Conservation (phyloP, 75 land plant species). For the Azolla pinnata region DNA sequence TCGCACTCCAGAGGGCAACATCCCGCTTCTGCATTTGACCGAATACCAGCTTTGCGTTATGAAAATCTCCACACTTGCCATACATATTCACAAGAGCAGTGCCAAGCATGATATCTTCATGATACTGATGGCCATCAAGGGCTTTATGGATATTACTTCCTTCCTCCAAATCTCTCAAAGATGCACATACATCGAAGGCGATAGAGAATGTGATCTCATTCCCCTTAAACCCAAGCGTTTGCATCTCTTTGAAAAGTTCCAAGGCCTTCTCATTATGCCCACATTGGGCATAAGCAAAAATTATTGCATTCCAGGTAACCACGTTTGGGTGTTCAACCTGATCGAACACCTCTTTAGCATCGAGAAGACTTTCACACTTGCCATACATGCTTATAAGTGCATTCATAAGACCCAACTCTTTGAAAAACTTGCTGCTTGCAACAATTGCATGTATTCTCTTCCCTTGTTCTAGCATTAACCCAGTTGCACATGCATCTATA, state of each 20-base stretch:
- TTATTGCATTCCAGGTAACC: slow-evolving; percentile 23
- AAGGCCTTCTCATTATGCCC: slow-evolving; percentile 17
- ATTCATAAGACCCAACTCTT: no score
- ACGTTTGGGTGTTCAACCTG: no score
- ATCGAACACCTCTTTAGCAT: no score
- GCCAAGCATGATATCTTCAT: slow-evolving; percentile 13
- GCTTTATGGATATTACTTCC: slow-evolving; percentile 33
- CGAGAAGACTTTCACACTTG: no score
- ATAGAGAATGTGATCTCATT: slow-evolving; percentile 39
- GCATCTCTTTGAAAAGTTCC: slow-evolving; percentile 22
- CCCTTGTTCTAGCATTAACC: no score
- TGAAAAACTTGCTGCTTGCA: no score
- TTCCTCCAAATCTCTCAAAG: slow-evolving; percentile 10
- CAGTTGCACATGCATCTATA: no score
- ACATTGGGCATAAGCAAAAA: slow-evolving; percentile 17
- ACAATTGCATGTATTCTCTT: no score
- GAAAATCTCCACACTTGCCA: slow-evolving; percentile 27
- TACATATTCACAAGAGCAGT: slow-evolving; percentile 40
- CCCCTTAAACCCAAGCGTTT: slow-evolving; percentile 31
- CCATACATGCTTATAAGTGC: no score
- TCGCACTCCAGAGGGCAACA: slow-evolving; percentile 41
- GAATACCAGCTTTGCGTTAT: slow-evolving; percentile 23
- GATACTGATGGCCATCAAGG: slow-evolving; percentile 17
- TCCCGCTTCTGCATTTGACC: slow-evolving; percentile 20
- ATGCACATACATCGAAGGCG: slow-evolving; percentile 30